Percentiles rank a stretch among this genome's conserved stretches.
phyloP scores from a whole-genome alignment of 768 basidiomycete genomes.

The Russula virescens region DNA sequence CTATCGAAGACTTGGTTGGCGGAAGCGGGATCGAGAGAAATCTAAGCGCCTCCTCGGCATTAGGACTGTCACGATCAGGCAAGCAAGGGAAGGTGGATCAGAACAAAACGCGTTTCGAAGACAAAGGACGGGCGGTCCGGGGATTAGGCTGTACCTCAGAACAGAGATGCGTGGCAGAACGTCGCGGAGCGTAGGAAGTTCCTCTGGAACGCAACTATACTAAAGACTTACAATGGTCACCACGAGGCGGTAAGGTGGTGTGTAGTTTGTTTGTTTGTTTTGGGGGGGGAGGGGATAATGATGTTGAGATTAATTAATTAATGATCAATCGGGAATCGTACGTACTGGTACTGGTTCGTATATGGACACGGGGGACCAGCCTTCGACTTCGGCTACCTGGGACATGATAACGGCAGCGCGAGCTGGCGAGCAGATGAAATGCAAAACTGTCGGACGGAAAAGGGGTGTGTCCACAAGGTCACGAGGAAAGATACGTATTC shows the following conservation, averaged over 20 bases:
- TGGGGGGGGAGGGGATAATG: no score
- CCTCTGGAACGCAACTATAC: conserved; percentile 75
- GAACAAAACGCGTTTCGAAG: not conserved
- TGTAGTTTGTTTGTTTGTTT: no score
- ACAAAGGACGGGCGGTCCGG: not conserved
- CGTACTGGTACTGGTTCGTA: conserved; percentile 86
- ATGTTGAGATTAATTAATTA: no score
- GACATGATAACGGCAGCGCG: conserved; percentile 62
- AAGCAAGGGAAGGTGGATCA: not conserved
- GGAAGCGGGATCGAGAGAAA: conserved; percentile 52
- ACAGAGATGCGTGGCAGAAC: conserved; percentile 57
- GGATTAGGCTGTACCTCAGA: conserved; percentile 46
- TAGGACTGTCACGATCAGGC: conserved; percentile 45
- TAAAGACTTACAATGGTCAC: conserved; percentile 29
- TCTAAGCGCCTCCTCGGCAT: conserved; percentile 75
- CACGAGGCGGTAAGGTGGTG: not conserved
- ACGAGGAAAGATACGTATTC: conserved; percentile 61
- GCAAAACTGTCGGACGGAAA: conserved; percentile 48
- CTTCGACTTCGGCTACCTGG: conserved; percentile 47
- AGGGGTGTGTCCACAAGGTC: conserved; percentile 57
- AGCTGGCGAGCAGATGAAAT: conserved; percentile 81
- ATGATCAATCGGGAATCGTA: not conserved
- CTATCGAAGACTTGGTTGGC: conserved; percentile 48
- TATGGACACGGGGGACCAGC: conserved; percentile 63
- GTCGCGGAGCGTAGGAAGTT: conserved; percentile 59